Evolutionary conservation across 495 filamentous ascomycete species (phyloP).

Genomic region (Tuber microsphaerosporum): DNA sequence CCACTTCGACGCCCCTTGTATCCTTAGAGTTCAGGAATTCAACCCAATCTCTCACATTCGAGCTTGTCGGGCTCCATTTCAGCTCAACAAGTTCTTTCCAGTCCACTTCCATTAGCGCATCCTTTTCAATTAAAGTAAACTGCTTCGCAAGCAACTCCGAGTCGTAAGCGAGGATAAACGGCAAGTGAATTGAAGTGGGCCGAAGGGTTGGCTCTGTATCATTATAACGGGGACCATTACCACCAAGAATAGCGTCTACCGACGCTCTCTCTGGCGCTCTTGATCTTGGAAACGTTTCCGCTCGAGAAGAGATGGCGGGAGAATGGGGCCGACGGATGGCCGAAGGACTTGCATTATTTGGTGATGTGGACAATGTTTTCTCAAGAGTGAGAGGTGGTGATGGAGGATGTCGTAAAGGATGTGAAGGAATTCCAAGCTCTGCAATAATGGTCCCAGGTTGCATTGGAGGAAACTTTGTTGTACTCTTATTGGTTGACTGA

Average conservation of each 20-base stretch:
- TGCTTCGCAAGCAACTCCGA: constrained; percentile 86
- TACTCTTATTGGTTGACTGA: constrained; percentile 40
- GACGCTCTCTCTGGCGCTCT: constrained; percentile 1
- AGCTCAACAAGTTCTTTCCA: constrained; percentile 97
- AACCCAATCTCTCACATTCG: constrained; percentile 74
- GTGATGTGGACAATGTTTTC: constrained; percentile 51
- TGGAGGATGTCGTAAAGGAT: constrained; percentile 65
- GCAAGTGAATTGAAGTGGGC: constrained; percentile 58
- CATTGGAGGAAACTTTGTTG: constrained; percentile 42
- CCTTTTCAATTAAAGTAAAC: constrained; percentile 91
- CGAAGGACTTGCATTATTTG: constrained; percentile 35
- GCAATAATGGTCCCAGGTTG: constrained; percentile 45
- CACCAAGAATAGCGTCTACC: neutral
- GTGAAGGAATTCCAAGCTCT: constrained; percentile 52
- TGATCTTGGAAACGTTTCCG: constrained; percentile 5
- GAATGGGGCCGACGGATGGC: neutral
- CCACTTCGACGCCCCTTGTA: constrained; percentile 84
- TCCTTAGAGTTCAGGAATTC: constrained; percentile 77
- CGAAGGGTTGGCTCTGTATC: constrained; percentile 17
- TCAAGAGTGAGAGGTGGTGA: constrained; percentile 72
- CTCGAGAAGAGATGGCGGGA: constrained; percentile 6
- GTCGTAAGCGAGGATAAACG: constrained; percentile 87
- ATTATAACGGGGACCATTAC: constrained; percentile 5
- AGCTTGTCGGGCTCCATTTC: constrained; percentile 65
- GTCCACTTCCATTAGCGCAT: constrained; percentile 90